Percentiles rank a stretch among this genome's conserved stretches.
Conservation (phyloP, 768 basidiomycete genomes). For the Fistulinella prunicolor region DNA sequence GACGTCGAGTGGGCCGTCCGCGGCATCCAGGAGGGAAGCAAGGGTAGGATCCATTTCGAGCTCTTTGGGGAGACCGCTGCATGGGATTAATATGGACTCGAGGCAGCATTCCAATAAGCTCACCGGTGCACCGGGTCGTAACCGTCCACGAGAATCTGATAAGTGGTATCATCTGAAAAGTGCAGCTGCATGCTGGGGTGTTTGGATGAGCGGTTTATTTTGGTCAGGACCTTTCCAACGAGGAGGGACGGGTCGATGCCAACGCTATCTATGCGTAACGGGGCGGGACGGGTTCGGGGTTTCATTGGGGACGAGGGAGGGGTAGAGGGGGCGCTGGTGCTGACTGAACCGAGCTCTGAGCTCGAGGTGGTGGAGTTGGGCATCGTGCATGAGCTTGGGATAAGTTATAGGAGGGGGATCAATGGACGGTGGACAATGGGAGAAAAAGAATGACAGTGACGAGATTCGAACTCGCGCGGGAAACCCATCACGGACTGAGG, state of each 20-base stretch:
- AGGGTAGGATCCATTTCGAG: constrained; percentile 51
- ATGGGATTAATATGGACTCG: background rate
- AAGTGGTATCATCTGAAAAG: constrained; percentile 42
- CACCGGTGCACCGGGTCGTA: constrained; percentile 52
- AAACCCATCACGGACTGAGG: constrained; percentile 52
- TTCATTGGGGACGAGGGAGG: constrained; percentile 26
- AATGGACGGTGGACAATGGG: constrained; percentile 12
- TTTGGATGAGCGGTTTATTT: constrained; percentile 38
- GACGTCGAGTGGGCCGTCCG: constrained; percentile 30
- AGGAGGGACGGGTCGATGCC: constrained; percentile 42
- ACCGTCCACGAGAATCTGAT: constrained; percentile 59
- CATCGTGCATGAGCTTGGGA: constrained; percentile 11
- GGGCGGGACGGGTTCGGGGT: constrained; percentile 32
- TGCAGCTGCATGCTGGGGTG: constrained; percentile 49
- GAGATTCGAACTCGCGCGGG: constrained; percentile 61
- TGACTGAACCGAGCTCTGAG: constrained; percentile 10
- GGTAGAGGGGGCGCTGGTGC: constrained; percentile 17
- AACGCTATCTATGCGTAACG: constrained; percentile 30
- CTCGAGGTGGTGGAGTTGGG: constrained; percentile 2
- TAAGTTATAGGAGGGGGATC: constrained; percentile 2
- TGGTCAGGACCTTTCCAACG: constrained; percentile 43
- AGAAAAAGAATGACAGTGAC: constrained; percentile 44
- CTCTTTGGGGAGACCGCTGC: constrained; percentile 52
- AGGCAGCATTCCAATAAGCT: constrained; percentile 2
- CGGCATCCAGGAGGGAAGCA: constrained; percentile 41